These are phyloP conservation scores for Phytophthora melonis DNA, from an alignment of 352 stramenopile species.

Conservation along the genomic window DNA sequence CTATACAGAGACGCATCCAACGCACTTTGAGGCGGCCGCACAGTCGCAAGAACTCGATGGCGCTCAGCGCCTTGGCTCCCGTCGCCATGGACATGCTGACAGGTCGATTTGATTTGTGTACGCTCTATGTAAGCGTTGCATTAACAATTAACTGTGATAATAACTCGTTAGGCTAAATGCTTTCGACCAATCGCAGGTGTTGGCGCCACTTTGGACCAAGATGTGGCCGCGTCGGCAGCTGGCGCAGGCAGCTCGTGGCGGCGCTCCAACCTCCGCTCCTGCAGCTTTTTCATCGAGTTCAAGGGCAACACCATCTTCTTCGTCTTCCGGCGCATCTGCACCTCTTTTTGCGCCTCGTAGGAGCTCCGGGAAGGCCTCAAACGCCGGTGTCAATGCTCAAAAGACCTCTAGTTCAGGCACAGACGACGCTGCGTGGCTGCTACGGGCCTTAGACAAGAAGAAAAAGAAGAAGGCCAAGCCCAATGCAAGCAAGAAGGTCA, in stretches of 20 bases:
- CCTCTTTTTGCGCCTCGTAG: conserved; percentile 25
- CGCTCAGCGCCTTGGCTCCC: conserved; percentile 69
- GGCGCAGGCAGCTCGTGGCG: neutral
- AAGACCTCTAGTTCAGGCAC: conserved; percentile 2
- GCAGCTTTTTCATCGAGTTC: neutral
- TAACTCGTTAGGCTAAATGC: neutral
- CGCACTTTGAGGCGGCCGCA: conserved; percentile 80
- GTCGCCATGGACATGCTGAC: conserved; percentile 56
- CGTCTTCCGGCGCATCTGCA: conserved; percentile 2
- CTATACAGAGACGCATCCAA: neutral
- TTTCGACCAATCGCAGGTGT: conserved; percentile 39
- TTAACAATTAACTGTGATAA: too few species aligned
- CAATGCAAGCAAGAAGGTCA: conserved; percentile 2
- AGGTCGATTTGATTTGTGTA: neutral
- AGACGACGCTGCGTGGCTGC: conserved; percentile 47
- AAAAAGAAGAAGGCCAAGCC: conserved; percentile 37
- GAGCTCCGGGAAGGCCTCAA: conserved; percentile 28
- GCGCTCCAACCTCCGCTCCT: conserved; percentile 8
- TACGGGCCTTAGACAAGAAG: conserved; percentile 53
- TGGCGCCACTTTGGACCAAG: conserved; percentile 21
- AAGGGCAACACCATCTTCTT: neutral
- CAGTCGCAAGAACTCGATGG: conserved; percentile 84
- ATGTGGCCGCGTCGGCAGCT: conserved; percentile 57
- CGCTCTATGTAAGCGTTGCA: neutral
- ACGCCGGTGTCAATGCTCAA: conserved; percentile 6